Conservation (phyloP, 2,329 filamentous ascomycete species). For the Neoscytalidium dimidiatum region DNA sequence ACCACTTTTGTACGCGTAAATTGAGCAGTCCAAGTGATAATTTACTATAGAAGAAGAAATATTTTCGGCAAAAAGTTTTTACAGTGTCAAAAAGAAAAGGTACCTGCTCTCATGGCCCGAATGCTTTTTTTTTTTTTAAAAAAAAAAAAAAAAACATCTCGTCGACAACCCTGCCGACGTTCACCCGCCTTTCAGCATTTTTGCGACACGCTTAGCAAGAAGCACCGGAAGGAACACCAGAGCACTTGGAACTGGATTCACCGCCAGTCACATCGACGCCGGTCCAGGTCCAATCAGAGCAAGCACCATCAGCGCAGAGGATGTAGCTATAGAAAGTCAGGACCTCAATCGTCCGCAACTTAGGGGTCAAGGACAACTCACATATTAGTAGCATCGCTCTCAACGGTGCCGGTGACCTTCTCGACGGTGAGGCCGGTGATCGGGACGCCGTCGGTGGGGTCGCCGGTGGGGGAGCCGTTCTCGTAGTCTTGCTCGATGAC, state of each 20-base stretch:
- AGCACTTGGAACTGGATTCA: slow-evolving; percentile 35
- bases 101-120: neutral
- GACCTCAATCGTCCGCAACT: no score
- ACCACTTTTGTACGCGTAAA: no score
- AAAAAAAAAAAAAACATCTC: neutral
- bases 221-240: slow-evolving; percentile 38
- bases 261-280: slow-evolving; percentile 44
- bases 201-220: slow-evolving; percentile 31
- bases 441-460: slow-evolving; percentile 49
- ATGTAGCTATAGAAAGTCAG: slow-evolving; percentile 41
- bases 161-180: neutral
- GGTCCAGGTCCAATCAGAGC: slow-evolving; percentile 58
- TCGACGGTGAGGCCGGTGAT: slow-evolving; percentile 47
- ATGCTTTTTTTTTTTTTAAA: neutral
- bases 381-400: slow-evolving; percentile 39
- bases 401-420: slow-evolving; percentile 44
- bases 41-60: slow-evolving; percentile 5
- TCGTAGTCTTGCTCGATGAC: slow-evolving; percentile 56
- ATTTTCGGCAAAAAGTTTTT: neutral
- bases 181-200: neutral
- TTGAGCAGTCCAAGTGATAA: slow-evolving; percentile 9
- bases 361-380: no score
- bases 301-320: slow-evolving; percentile 56
- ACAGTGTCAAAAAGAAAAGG: neutral
- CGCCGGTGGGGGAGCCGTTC: slow-evolving; percentile 47